These are phyloP conservation scores for Linnemannia zychae DNA, from an alignment of 192 early-diverging fungal genomes.

Conservation along the genomic window DNA sequence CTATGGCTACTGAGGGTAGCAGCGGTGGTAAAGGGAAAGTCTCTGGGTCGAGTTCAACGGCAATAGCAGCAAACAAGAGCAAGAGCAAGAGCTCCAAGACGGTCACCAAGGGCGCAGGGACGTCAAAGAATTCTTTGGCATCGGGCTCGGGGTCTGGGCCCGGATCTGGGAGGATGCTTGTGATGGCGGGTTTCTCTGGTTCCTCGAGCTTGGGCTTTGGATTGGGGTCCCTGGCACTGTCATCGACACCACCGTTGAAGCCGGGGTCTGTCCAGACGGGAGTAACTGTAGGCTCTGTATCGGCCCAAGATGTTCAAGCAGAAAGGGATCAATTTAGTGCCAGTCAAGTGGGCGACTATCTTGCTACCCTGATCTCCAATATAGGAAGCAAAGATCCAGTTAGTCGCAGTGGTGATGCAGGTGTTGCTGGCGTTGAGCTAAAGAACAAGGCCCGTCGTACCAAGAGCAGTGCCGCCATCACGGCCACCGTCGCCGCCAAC, in stretches of 20 bases:
- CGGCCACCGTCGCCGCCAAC: not conserved
- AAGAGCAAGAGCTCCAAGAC: not conserved
- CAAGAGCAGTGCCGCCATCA: not conserved
- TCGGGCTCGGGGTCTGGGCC: not conserved
- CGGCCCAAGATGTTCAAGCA: too few species aligned
- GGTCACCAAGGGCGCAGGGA: not conserved
- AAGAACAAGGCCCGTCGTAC: not conserved
- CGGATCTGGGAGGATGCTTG: too few species aligned
- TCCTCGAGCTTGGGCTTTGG: not conserved
- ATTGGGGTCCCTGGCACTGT: not conserved
- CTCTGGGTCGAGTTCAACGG: not conserved
- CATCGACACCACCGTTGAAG: not conserved
- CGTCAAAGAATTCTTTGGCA: not conserved
- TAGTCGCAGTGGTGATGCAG: not conserved
- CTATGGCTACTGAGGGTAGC: not conserved
- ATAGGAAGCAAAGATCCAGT: not conserved
- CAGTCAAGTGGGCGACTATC: too few species aligned
- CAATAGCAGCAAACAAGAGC: not conserved
- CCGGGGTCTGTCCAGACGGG: not conserved
- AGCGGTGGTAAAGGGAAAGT: not conserved
- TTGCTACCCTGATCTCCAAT: too few species aligned
- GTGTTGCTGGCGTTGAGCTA: not conserved
- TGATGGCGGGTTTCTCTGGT: not conserved
- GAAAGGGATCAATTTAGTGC: too few species aligned
- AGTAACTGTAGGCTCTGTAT: too few species aligned